phyloP scores from a whole-genome alignment of 2,329 filamentous ascomycete species.

The Botryotinia convoluta region DNA sequence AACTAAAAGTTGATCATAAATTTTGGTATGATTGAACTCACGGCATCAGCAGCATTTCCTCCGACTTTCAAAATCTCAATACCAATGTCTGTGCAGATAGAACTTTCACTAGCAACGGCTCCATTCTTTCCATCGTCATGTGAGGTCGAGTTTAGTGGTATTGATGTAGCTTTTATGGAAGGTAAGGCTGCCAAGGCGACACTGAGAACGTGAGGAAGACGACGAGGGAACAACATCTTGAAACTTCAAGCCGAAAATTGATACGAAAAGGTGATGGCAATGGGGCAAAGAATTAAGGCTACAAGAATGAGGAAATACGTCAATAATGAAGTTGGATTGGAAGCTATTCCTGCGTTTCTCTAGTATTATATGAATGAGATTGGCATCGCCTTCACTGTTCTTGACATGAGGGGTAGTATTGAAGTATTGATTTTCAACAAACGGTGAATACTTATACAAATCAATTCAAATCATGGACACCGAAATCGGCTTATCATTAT shows the following conservation, averaged over 20 bases:
- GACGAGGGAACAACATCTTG: slow-evolving; percentile 2
- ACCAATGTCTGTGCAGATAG: slow-evolving; percentile 68
- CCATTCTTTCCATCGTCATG: slow-evolving; percentile 41
- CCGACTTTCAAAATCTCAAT: slow-evolving; percentile 59
- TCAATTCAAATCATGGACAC: not conserved
- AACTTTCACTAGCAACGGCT: slow-evolving; percentile 68
- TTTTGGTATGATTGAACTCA: slow-evolving; percentile 19
- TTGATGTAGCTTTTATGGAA: not conserved
- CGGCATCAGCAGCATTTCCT: slow-evolving; percentile 56
- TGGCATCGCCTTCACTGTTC: not conserved
- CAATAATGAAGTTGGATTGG: not conserved
- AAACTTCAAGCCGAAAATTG: not conserved
- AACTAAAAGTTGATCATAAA: not conserved
- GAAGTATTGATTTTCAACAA: not conserved
- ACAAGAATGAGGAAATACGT: not conserved
- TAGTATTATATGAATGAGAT: not conserved
- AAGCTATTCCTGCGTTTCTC: not conserved
- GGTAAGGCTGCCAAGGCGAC: slow-evolving; percentile 9
- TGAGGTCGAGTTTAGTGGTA: not conserved
- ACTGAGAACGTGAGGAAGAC: not conserved
- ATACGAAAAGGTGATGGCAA: not conserved
- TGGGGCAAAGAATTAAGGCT: not conserved
- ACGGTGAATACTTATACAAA: not conserved
- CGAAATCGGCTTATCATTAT: not conserved
- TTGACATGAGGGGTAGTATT: not conserved